A percentile compares a stretch with the other conserved stretches of the same genome.
phyloP scores from a whole-genome alignment of 139 green algal species.

The Chlamydomonas asymmetrica region DNA sequence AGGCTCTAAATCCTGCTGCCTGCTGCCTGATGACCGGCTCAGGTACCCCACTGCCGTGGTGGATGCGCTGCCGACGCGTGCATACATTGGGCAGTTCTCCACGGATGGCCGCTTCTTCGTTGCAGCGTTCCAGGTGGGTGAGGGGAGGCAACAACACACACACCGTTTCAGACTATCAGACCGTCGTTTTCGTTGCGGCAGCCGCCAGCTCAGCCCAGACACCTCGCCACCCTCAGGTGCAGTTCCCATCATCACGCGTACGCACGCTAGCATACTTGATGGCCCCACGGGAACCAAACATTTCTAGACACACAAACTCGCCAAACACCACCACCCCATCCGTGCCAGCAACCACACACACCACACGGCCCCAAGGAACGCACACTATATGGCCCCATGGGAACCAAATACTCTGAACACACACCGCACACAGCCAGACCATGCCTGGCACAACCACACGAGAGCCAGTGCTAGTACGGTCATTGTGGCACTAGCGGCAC shows the following conservation, averaged over 20 bases:
- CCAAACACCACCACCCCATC: no score
- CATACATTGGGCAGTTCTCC: constrained; percentile 93
- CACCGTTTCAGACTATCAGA: background rate
- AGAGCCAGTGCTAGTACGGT: no score
- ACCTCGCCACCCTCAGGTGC: background rate
- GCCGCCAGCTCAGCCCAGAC: background rate
- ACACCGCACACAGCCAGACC: no score
- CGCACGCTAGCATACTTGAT: background rate
- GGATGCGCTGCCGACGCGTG: constrained; percentile 66
- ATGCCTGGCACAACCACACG: no score
- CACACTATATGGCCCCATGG: no score
- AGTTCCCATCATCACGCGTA: background rate
- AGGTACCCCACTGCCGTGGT: constrained; percentile 40
- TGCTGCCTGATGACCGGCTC: background rate
- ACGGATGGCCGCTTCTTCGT: constrained; percentile 83
- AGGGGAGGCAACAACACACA: background rate
- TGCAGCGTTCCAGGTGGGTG: constrained; percentile 65
- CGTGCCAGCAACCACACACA: no score
- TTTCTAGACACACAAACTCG: no score
- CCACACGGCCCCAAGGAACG: no score
- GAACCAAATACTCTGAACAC: no score
- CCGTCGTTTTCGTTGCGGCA: background rate
- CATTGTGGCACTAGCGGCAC: no score
- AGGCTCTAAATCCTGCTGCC: background rate
- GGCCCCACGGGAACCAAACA: no score